These are phyloP conservation scores for Neurospora sp. DNA, from an alignment of 495 filamentous ascomycete species.

Conservation along the genomic window DNA sequence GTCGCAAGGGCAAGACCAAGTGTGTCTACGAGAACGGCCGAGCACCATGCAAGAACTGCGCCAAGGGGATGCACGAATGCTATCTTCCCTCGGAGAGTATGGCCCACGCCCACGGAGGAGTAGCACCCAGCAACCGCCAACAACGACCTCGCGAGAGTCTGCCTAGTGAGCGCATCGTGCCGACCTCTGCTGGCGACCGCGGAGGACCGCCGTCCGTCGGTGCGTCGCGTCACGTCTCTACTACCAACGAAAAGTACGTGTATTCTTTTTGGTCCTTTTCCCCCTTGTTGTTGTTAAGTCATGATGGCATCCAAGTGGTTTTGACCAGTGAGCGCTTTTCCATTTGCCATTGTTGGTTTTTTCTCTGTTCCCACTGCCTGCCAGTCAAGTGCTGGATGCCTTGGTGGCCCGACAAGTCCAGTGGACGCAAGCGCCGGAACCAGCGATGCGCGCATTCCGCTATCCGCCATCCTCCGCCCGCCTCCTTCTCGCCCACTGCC, in stretches of 20 bases:
- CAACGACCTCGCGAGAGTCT: slow-evolving; percentile 33
- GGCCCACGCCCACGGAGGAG: slow-evolving; percentile 37
- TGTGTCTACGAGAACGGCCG: slow-evolving; percentile 43
- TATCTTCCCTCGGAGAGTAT: slow-evolving; percentile 42
- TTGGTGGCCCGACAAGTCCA: background rate
- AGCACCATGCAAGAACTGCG: slow-evolving; percentile 42
- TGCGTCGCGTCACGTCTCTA: slow-evolving; percentile 34
- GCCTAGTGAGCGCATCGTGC: slow-evolving; percentile 33
- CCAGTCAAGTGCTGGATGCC: background rate
- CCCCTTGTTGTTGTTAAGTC: background rate
- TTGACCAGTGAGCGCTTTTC: background rate
- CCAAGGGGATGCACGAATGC: slow-evolving; percentile 45
- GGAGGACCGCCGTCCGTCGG: slow-evolving; percentile 27
- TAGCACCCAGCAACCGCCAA: slow-evolving; percentile 23
- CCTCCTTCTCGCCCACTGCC: background rate
- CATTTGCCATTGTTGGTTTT: background rate
- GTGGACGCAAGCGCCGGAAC: background rate
- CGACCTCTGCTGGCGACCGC: slow-evolving; percentile 32
- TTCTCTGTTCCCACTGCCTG: background rate
- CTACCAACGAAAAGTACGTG: slow-evolving; percentile 38
- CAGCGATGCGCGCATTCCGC: background rate
- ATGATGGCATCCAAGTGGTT: too few species aligned
- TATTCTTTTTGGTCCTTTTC: slow-evolving; percentile 2
- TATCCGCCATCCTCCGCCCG: background rate
- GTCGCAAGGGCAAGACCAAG: slow-evolving; percentile 45